A percentile compares a stretch with the other conserved stretches of the same genome.
phyloP scores from a whole-genome alignment of 148 eudicot genomes.

The Simmondsia chinensis region DNA sequence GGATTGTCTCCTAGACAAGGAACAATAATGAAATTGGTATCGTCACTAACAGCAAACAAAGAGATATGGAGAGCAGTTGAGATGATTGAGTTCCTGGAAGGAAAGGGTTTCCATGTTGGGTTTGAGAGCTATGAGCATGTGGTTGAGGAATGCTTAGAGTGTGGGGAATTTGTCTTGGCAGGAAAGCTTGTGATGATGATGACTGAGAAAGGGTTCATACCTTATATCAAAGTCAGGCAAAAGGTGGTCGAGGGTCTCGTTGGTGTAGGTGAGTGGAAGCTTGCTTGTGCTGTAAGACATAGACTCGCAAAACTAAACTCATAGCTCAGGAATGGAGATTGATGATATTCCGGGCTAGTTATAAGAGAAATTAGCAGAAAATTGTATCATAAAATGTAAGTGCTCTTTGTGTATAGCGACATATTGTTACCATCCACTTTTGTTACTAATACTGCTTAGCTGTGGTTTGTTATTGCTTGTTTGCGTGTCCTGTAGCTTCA shows the following conservation, averaged over 20 bases:
- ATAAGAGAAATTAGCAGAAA: too few species aligned
- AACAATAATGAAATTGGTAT: conserved; percentile 29
- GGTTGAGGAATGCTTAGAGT: conserved; percentile 69
- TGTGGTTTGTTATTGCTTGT: too few species aligned
- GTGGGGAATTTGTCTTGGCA: conserved; percentile 49
- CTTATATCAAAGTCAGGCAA: conserved; percentile 60
- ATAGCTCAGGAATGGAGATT: conserved; percentile 20
- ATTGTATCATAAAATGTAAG: too few species aligned
- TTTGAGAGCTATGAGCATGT: conserved; percentile 70
- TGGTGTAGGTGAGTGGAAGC: conserved; percentile 51
- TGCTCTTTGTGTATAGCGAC: too few species aligned
- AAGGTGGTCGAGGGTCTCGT: conserved; percentile 68
- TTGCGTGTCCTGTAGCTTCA: too few species aligned
- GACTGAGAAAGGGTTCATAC: conserved; percentile 67
- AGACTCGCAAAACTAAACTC: conserved; percentile 61
- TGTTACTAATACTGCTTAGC: too few species aligned
- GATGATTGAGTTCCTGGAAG: conserved; percentile 51
- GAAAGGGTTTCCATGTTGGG: conserved; percentile 31
- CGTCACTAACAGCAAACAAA: conserved; percentile 46
- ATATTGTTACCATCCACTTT: too few species aligned
- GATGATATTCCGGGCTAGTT: too few species aligned
- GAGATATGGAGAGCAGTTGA: conserved; percentile 63
- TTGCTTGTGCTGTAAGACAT: conserved; percentile 66
- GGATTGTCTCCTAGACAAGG: conserved; percentile 59
- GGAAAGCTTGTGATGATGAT: conserved; percentile 60